Conservation (phyloP, 345 rosid species). For the Salix dunnii region DNA sequence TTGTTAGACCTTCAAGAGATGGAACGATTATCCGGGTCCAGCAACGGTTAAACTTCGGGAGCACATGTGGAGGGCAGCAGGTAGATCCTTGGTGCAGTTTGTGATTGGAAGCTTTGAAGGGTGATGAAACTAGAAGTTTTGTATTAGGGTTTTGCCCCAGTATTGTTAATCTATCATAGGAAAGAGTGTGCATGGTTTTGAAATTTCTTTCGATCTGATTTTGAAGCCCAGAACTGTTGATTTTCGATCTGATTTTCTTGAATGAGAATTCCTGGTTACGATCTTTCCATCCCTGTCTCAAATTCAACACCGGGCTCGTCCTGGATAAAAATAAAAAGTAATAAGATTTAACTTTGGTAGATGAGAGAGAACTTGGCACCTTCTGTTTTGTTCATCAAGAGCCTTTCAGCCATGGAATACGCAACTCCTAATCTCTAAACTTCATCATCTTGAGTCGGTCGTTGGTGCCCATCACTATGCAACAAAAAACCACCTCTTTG, state of each 20-base stretch:
- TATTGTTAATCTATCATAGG: not conserved
- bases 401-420: too few species aligned
- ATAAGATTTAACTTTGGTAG: not conserved
- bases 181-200: not conserved
- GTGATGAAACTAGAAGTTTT: conserved; percentile 13
- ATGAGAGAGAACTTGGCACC: too few species aligned
- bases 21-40: not conserved
- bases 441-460: too few species aligned
- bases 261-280: not conserved
- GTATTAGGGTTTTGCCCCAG: not conserved
- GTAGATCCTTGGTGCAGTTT: not conserved
- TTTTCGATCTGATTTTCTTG: not conserved
- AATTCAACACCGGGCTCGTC: not conserved
- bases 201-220: not conserved
- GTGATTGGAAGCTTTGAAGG: not conserved
- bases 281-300: not conserved
- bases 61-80: not conserved
- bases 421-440: too few species aligned
- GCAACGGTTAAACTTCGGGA: not conserved
- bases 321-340: not conserved
- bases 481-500: too few species aligned
- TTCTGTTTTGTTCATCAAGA: too few species aligned
- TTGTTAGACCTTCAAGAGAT: not conserved
- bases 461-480: too few species aligned
- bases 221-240: not conserved